phyloP scores from a whole-genome alignment of 495 filamentous ascomycete species.

The Patellaria atrata region DNA sequence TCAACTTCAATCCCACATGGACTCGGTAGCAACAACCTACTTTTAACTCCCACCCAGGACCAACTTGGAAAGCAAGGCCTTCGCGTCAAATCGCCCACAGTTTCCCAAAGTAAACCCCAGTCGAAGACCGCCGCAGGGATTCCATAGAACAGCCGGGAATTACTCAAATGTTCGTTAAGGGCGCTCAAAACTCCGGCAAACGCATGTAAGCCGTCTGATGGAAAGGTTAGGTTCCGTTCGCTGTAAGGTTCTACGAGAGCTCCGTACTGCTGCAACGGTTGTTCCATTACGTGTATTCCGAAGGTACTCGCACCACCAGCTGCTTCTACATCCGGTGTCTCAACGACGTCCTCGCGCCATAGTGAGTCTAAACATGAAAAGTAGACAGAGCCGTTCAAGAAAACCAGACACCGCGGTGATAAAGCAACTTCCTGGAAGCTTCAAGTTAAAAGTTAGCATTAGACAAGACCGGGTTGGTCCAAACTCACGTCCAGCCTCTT shows the following conservation, averaged over 20 bases:
- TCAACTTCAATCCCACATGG: neutral
- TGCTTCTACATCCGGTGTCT: neutral
- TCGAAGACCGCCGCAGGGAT: slow-evolving; percentile 2
- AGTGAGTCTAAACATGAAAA: slow-evolving; percentile 5
- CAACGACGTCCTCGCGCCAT: slow-evolving; percentile 6
- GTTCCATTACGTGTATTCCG: neutral
- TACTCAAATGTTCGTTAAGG: neutral
- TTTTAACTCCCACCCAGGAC: slow-evolving; percentile 1
- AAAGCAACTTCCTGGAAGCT: slow-evolving; percentile 9
- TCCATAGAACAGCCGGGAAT: slow-evolving; percentile 1
- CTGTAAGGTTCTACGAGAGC: slow-evolving; percentile 2
- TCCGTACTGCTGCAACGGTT: neutral
- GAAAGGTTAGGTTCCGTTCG: neutral
- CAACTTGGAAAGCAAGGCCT: slow-evolving; percentile 1
- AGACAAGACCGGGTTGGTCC: no score
- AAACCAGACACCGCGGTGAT: slow-evolving; percentile 3
- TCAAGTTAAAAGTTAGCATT: no score
- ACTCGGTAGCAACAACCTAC: slow-evolving; percentile 1
- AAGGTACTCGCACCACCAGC: slow-evolving; percentile 4
- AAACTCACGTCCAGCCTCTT: no score
- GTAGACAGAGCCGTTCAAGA: slow-evolving; percentile 8
- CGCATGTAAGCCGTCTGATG: slow-evolving; percentile 6
- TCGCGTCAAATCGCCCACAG: neutral
- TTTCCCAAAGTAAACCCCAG: slow-evolving; percentile 4
- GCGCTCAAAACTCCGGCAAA: slow-evolving; percentile 5